Evolutionary conservation across 2,329 filamentous ascomycete genomes (phyloP).

Genomic region (Ploettnerulaceae sp.): DNA sequence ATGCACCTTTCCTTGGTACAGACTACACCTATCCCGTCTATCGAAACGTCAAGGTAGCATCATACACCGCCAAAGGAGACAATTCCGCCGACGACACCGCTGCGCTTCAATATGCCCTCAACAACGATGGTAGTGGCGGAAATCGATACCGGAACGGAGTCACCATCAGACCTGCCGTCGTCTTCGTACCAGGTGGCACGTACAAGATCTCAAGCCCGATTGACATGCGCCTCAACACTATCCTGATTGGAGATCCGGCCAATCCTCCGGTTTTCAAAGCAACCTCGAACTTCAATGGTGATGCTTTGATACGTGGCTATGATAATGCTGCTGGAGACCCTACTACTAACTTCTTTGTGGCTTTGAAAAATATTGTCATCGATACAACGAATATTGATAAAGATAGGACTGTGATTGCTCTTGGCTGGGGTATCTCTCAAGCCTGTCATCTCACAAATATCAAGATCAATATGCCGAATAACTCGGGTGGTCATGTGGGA

Average conservation of each 20-base stretch:
- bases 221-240: constrained; percentile 4
- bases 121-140: not conserved
- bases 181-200: constrained; percentile 13
- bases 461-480: constrained; percentile 6
- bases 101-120: constrained; percentile 9
- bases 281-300: constrained; percentile 4
- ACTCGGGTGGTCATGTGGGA: constrained; percentile 6
- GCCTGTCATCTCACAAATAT: constrained; percentile 7
- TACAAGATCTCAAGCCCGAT: constrained; percentile 10
- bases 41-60: not conserved
- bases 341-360: constrained; percentile 9
- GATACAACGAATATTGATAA: constrained; percentile 9
- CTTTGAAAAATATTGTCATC: constrained; percentile 9
- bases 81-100: not conserved
- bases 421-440: constrained; percentile 11
- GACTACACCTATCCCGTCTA: constrained; percentile 10
- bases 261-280: constrained; percentile 14
- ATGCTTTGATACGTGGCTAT: not conserved
- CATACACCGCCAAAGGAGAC: not conserved
- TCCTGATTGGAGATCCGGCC: constrained; percentile 11
- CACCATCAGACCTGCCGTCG: not conserved
- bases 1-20: constrained; percentile 3
- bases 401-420: constrained; percentile 1
- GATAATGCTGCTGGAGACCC: not conserved
- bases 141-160: not conserved